Evolutionary conservation across 441 rosid genomes (phyloP).

Genomic region (Jatropha podagrica): DNA sequence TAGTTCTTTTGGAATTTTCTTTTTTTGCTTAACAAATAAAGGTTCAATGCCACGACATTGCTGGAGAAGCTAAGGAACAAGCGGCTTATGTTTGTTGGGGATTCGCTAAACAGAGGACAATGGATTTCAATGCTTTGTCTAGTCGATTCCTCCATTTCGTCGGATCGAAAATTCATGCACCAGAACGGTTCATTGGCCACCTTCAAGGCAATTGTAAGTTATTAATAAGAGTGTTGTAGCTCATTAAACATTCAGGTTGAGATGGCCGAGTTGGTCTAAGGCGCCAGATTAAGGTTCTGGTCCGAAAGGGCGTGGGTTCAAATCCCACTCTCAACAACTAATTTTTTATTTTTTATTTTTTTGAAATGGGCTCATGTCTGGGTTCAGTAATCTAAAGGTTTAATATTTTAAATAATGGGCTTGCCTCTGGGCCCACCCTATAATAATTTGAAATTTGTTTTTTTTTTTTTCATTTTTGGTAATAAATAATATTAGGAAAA

Average conservation of each 20-base stretch:
- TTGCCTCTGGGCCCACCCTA: too few relatives aligned
- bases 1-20: conserved; percentile 30
- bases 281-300: conserved; percentile 99
- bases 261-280: conserved; percentile 99
- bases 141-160: conserved; percentile 65
- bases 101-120: conserved; percentile 83
- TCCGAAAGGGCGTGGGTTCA: conserved; percentile 99
- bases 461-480: too few relatives aligned
- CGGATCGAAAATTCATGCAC: conserved; percentile 58
- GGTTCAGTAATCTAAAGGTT: too few relatives aligned
- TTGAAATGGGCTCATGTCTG: not conserved
- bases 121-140: conserved; percentile 97
- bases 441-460: too few relatives aligned
- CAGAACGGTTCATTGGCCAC: conserved; percentile 54
- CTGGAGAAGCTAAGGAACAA: conserved; percentile 86
- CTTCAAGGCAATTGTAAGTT: conserved; percentile 49
- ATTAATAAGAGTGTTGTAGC: conserved; percentile 49
- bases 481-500: too few relatives aligned
- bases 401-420: too few relatives aligned
- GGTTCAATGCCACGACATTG: conserved; percentile 74
- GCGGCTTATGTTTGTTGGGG: conserved; percentile 90
- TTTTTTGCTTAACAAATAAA: conserved; percentile 25
- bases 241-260: conserved; percentile 57
- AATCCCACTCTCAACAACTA: conserved; percentile 62
- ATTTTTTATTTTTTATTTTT: not conserved